Conservation (phyloP, 2,329 filamentous ascomycete genomes). For the Curvularia spicifera region DNA sequence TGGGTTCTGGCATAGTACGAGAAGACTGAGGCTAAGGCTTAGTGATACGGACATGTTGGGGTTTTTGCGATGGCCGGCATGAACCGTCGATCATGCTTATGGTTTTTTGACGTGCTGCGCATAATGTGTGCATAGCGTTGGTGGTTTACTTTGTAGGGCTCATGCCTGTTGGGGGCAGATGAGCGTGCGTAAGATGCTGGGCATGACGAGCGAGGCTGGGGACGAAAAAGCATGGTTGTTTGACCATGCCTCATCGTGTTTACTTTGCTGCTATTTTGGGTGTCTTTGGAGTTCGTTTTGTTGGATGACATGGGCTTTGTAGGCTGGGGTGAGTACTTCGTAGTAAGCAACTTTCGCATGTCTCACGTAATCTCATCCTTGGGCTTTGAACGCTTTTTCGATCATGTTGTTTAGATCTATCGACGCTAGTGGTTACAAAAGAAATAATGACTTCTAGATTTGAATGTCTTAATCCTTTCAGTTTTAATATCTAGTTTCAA, state of each 20-base stretch:
- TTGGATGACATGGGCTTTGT: not conserved
- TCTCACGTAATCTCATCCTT: not conserved
- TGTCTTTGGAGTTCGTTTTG: not conserved
- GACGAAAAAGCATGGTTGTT: not conserved
- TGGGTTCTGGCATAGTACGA: not conserved
- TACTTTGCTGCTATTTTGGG: not conserved
- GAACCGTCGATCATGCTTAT: not conserved
- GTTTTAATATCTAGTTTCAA: not conserved
- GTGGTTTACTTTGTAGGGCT: not conserved
- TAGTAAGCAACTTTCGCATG: not conserved
- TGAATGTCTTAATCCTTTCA: not conserved
- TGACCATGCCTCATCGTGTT: not conserved
- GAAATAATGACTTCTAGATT: not conserved
- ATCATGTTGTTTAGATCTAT: not conserved
- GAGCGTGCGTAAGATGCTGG: not conserved
- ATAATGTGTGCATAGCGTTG: not conserved
- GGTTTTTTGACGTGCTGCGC: not conserved
- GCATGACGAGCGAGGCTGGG: not conserved
- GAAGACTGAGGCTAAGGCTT: not conserved
- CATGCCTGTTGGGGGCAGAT: not conserved
- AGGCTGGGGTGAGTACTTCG: not conserved
- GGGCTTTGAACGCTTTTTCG: not conserved
- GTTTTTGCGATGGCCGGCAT: not conserved
- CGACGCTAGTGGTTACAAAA: not conserved
- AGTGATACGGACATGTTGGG: not conserved